Percentiles rank a stretch among this genome's conserved stretches.
Conservation (phyloP, 139 green algal species). For the Chloropicon primus region DNA sequence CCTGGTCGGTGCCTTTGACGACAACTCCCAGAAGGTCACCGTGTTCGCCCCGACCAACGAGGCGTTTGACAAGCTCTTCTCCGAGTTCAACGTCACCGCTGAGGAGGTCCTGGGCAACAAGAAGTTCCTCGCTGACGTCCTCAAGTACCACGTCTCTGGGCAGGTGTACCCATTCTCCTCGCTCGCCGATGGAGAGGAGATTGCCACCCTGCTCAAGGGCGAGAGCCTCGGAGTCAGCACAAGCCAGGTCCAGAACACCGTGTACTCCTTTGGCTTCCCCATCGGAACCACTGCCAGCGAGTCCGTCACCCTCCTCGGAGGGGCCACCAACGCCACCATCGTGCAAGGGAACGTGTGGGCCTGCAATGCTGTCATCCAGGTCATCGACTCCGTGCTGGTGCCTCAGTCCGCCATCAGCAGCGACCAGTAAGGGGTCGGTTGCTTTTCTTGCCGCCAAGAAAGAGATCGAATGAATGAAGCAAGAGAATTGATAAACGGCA, state of each 20-base stretch:
- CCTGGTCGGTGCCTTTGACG: constrained; percentile 10
- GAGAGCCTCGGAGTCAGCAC: neutral
- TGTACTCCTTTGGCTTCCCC: neutral
- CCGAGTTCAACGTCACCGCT: constrained; percentile 10
- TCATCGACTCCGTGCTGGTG: neutral
- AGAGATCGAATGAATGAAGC: neutral
- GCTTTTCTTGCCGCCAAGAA: neutral
- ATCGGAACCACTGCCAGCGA: neutral
- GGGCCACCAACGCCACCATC: neutral
- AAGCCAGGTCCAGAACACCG: neutral
- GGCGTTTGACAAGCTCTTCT: constrained; percentile 22
- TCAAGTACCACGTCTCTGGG: constrained; percentile 26
- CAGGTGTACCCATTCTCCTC: neutral
- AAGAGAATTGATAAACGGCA: neutral
- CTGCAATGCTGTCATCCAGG: neutral
- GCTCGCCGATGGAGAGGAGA: neutral
- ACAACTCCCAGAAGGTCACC: constrained; percentile 9
- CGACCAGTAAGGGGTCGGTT: neutral
- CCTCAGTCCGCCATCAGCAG: neutral
- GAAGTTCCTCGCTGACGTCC: constrained; percentile 16
- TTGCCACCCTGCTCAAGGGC: neutral
- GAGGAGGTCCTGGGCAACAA: constrained; percentile 27
- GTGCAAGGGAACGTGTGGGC: neutral
- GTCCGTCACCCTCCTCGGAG: neutral
- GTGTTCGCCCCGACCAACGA: constrained; percentile 37